These are phyloP conservation scores for Thalassiosira mediterranea DNA, from an alignment of 352 stramenopile species.

Conservation along the genomic window DNA sequence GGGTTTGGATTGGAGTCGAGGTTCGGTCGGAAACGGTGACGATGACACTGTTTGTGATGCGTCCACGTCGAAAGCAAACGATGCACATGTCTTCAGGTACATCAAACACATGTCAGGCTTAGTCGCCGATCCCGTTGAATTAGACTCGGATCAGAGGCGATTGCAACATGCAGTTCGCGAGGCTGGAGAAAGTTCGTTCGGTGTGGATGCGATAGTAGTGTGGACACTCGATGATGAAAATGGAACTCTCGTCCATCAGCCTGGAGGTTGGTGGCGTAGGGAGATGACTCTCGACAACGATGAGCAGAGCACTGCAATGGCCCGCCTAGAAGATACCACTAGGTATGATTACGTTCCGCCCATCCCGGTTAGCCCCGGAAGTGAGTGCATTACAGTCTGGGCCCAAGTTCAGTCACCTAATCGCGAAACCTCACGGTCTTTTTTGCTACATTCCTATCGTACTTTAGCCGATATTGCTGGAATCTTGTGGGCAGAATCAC, in stretches of 20 bases:
- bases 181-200: not conserved
- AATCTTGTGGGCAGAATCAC: constrained; percentile 2
- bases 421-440: no score
- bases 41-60: not conserved
- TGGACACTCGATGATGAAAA: not conserved
- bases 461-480: not conserved
- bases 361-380: not conserved
- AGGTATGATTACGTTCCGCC: not conserved
- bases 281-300: not conserved
- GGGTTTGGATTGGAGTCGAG: not conserved
- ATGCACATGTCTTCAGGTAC: no score
- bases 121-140: not conserved
- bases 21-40: not conserved
- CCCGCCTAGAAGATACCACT: not conserved
- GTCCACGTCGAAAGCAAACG: not conserved
- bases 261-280: not conserved
- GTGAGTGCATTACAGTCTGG: no score
- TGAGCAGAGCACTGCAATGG: not conserved
- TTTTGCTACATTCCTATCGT: no score
- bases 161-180: not conserved
- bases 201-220: not conserved
- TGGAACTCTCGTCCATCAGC: not conserved
- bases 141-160: not conserved
- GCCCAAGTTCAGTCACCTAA: no score
- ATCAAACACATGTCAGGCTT: not conserved